Percentiles rank a stretch among this genome's conserved stretches.
Evolutionary conservation across 306 rosid species (phyloP).

Genomic region (Datisca glomerata): DNA sequence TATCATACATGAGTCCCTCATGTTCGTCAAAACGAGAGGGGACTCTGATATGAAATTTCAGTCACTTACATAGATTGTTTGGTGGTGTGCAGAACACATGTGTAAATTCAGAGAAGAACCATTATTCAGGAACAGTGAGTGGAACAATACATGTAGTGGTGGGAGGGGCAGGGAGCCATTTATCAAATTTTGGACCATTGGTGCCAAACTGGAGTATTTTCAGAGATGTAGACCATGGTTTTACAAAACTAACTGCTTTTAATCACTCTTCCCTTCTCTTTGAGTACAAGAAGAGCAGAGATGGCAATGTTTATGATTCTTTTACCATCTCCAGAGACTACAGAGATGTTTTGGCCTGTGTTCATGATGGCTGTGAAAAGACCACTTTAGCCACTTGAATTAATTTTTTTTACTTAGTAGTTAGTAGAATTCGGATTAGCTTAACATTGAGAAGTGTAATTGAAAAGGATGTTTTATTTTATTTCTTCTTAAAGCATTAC

Average conservation of each 20-base stretch:
- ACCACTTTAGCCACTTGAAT: constrained; percentile 40
- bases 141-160: constrained; percentile 85
- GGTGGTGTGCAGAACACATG: constrained; percentile 52
- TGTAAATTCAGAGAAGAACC: constrained; percentile 37
- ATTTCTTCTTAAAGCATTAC: no score
- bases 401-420: no score
- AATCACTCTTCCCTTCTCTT: constrained; percentile 61
- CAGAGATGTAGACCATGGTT: constrained; percentile 61
- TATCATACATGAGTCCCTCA: no score
- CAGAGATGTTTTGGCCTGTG: constrained; percentile 73
- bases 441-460: no score
- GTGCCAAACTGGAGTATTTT: constrained; percentile 58
- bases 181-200: constrained; percentile 34
- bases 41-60: no score
- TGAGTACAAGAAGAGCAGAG: constrained; percentile 70
- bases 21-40: no score
- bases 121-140: constrained; percentile 42
- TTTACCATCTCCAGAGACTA: constrained; percentile 72
- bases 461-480: no score
- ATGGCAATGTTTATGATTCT: constrained; percentile 59
- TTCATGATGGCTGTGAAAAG: constrained; percentile 56
- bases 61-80: no score
- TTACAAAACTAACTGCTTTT: constrained; percentile 74
- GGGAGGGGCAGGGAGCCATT: constrained; percentile 72
- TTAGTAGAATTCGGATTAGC: no score